Evolutionary conservation across 2,329 filamentous ascomycete species (phyloP), one percentile per base, ranked within the genome.

Genomic region (Trichoderma citrinoviride): DNA sequence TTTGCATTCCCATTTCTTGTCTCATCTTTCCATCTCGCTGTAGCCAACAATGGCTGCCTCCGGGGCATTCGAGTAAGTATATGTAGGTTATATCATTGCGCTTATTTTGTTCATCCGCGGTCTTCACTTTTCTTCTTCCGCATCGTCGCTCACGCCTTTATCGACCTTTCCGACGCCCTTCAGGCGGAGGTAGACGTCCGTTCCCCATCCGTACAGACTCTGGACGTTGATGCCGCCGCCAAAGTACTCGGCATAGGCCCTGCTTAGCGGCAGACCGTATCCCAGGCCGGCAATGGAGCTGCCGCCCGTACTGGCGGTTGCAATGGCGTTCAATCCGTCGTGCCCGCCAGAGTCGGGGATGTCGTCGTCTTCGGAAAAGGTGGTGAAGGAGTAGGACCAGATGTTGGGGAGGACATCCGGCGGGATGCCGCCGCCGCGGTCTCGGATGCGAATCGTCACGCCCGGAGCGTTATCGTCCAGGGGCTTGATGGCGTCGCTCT

Each of bases 351-450:
- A 76, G 21, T 76, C 77, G 33, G 77, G 75, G 53, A 79, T 69
- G 5, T 80, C 79, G 47, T 79, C 74, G 65, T 85, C 81, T 67
- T 85, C 91, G 64, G 87, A 89, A 77, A 98, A 98, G 0, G 95
- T 99, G 21, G 94, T 97, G 76, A 97, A 99, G 68, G 91, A 95
- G 76, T 98, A 99, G 7, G 93, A 93, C 93, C 95, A 99, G 65
- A 99, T 93, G 70, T 94, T 89, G 5, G 89, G 88, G 40, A 95
- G 80, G 29, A 95, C 89, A 17, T 93, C 91, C 0, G 93, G 91
- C 0, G 88, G 85, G 64, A 99, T 98, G 41, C 95, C 95, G 47
- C 94, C 94, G 56, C 95, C 95, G n/a, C 93, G 88, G 75, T 99
- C 95, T 8, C 95, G 89, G 70, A 99, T 97, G 25, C 95, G 88